Percentiles rank a stretch among this genome's conserved stretches.
These are phyloP conservation scores for Stachybotrys chlorohalonatus DNA, from an alignment of 2,329 filamentous ascomycete species.

Conservation along the genomic window DNA sequence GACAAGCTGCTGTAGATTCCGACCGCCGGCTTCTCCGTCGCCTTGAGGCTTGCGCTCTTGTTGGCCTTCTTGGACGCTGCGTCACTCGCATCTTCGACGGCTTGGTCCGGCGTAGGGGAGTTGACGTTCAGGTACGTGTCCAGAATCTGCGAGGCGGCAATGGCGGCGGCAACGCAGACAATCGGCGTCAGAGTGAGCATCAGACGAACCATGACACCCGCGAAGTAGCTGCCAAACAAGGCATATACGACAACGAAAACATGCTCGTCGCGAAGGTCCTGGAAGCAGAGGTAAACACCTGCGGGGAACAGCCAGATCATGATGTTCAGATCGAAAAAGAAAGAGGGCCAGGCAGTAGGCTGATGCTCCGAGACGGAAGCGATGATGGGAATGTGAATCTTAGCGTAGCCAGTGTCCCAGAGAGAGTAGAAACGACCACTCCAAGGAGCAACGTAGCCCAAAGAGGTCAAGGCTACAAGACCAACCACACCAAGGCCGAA, in stretches of 20 bases:
- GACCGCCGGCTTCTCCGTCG: conserved; percentile 62
- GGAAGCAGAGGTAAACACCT: conserved; percentile 97
- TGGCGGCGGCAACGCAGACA: conserved; percentile 87
- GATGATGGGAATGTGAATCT: conserved; percentile 99
- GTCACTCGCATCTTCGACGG: conserved; percentile 33
- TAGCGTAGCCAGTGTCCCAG: conserved; percentile 97
- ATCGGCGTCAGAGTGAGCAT: conserved; percentile 97
- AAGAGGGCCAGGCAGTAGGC: conserved; percentile 96
- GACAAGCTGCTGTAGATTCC: conserved; percentile 78
- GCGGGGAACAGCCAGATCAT: conserved; percentile 99
- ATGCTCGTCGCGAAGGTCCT: conserved; percentile 86
- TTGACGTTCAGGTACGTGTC: conserved; percentile 71
- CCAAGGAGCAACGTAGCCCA: conserved; percentile 94
- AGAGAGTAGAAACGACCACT: conserved; percentile 98
- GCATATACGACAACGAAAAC: conserved; percentile 97
- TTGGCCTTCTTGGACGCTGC: conserved; percentile 46
- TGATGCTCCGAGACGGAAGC: conserved; percentile 99
- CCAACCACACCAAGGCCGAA: conserved; percentile 65
- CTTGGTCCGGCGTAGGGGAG: conserved; percentile 46
- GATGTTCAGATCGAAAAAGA: conserved; percentile 98
- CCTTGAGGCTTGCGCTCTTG: conserved; percentile 51
- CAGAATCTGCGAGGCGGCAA: conserved; percentile 79
- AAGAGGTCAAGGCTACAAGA: conserved; percentile 78
- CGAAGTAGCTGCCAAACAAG: conserved; percentile 95
- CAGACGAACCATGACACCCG: conserved; percentile 97